A percentile compares a stretch with the other conserved stretches of the same genome.
Evolutionary conservation across 2,329 filamentous ascomycete species (phyloP).

Genomic region (Diaporthe eres): DNA sequence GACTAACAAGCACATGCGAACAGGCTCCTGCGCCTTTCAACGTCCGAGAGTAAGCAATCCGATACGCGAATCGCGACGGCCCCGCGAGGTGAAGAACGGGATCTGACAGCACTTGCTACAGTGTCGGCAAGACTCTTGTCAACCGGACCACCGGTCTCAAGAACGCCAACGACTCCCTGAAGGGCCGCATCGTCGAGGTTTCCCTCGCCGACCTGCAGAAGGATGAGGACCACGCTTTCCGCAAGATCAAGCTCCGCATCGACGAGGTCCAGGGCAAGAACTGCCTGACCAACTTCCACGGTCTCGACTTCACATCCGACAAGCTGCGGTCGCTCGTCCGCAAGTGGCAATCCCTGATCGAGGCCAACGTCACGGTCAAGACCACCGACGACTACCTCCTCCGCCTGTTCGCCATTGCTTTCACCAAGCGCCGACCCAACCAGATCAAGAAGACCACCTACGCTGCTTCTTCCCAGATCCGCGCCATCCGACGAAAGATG

Average conservation of each 20-base stretch:
- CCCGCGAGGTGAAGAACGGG: constrained; percentile 16
- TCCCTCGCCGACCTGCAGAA: constrained; percentile 99
- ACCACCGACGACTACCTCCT: constrained; percentile 99
- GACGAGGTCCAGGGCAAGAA: constrained; percentile 99
- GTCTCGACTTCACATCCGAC: constrained; percentile 99
- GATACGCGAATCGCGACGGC: constrained; percentile 39
- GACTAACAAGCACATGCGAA: constrained; percentile 45
- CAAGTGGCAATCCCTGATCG: constrained; percentile 99
- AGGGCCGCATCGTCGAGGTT: constrained; percentile 99
- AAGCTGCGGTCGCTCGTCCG: constrained; percentile 99
- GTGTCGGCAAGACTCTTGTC: constrained; percentile 99
- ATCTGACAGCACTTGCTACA: constrained; percentile 57
- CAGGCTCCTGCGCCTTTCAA: constrained; percentile 96
- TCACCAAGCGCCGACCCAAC: constrained; percentile 99
- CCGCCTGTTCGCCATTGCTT: constrained; percentile 98
- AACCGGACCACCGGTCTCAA: constrained; percentile 99
- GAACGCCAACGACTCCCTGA: constrained; percentile 99
- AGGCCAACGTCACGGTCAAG: constrained; percentile 99
- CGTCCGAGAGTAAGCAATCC: constrained; percentile 87
- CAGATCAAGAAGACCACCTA: constrained; percentile 99
- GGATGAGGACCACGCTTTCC: constrained; percentile 99
- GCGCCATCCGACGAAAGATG: constrained; percentile 99
- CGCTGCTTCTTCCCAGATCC: constrained; percentile 95
- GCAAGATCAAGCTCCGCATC: constrained; percentile 98
- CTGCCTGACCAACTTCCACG: constrained; percentile 99